Conservation (phyloP, 495 filamentous ascomycete species). For the Hypoxylon fuscum region DNA sequence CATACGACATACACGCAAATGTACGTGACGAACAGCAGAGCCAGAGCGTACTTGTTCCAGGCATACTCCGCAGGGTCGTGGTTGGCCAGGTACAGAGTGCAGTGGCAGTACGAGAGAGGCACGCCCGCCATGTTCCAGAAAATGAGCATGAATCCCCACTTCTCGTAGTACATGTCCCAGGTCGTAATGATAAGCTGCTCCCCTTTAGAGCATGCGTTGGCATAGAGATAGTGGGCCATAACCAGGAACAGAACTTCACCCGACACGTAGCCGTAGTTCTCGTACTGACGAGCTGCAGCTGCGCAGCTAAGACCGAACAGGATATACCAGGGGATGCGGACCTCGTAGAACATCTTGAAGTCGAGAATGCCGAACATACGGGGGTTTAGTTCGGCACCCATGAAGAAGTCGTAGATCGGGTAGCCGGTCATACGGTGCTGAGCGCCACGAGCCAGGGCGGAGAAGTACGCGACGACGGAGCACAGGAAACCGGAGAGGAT, state of each 20-base stretch:
- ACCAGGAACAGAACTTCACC: conserved; percentile 88
- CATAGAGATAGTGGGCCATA: conserved; percentile 95
- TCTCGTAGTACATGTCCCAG: conserved; percentile 99
- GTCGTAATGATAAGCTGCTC: conserved; percentile 93
- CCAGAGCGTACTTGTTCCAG: conserved; percentile 75
- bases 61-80: conserved; percentile 84
- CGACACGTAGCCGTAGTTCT: conserved; percentile 88
- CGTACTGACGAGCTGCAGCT: conserved; percentile 86
- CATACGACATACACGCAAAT: conserved; percentile 91
- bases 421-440: conserved; percentile 92
- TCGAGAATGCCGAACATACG: conserved; percentile 93
- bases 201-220: conserved; percentile 95
- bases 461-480: conserved; percentile 83
- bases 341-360: conserved; percentile 99
- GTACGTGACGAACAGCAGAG: conserved; percentile 73
- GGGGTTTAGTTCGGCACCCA: conserved; percentile 97
- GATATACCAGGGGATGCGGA: conserved; percentile 96
- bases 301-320: conserved; percentile 81
- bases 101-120: conserved; percentile 96
- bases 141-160: conserved; percentile 99
- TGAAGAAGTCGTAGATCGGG: conserved; percentile 97
- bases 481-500: conserved; percentile 88
- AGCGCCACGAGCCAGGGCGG: conserved; percentile 79
- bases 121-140: conserved; percentile 99
- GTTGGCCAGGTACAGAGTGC: conserved; percentile 91